These are phyloP conservation scores for Aphanomyces cochlioides DNA, from an alignment of 352 stramenopile species.

Conservation along the genomic window DNA sequence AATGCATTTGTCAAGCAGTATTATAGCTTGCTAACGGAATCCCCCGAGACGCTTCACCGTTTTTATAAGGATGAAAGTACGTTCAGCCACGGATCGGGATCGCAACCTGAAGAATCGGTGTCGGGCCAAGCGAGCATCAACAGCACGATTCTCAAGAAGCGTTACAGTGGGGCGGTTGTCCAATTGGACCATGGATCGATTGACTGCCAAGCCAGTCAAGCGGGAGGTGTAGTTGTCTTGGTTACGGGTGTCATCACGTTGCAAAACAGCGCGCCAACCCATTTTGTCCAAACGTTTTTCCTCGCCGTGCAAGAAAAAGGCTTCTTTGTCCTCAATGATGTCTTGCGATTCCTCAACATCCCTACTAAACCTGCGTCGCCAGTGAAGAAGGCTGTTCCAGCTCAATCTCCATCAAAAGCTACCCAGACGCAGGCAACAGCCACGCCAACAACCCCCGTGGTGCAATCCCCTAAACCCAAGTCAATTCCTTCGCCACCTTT, in stretches of 20 bases:
- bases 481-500: slow-evolving; percentile 11
- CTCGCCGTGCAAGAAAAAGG: slow-evolving; percentile 81
- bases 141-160: slow-evolving; percentile 73
- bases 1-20: slow-evolving; percentile 88
- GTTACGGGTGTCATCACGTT: slow-evolving; percentile 86
- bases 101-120: slow-evolving; percentile 77
- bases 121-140: slow-evolving; percentile 76
- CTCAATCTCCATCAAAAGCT: slow-evolving; percentile 30
- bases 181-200: slow-evolving; percentile 81
- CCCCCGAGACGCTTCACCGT: slow-evolving; percentile 77
- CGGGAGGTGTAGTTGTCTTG: slow-evolving; percentile 73
- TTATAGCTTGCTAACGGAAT: slow-evolving; percentile 83
- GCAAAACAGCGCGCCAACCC: slow-evolving; percentile 48
- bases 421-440: slow-evolving; percentile 31
- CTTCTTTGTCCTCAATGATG: slow-evolving; percentile 87
- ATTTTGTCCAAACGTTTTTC: slow-evolving; percentile 87
- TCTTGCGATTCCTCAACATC: slow-evolving; percentile 78
- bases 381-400: slow-evolving; percentile 28
- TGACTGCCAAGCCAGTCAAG: slow-evolving; percentile 73
- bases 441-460: slow-evolving; percentile 29
- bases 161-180: slow-evolving; percentile 70
- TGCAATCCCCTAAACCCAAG: slow-evolving; percentile 36
- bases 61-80: slow-evolving; percentile 86
- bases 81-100: slow-evolving; percentile 76
- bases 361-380: slow-evolving; percentile 31